Evolutionary conservation across 306 rosid genomes (phyloP), one percentile per base, ranked within the genome.

Genomic region (Astragalus glycyphyllos): DNA sequence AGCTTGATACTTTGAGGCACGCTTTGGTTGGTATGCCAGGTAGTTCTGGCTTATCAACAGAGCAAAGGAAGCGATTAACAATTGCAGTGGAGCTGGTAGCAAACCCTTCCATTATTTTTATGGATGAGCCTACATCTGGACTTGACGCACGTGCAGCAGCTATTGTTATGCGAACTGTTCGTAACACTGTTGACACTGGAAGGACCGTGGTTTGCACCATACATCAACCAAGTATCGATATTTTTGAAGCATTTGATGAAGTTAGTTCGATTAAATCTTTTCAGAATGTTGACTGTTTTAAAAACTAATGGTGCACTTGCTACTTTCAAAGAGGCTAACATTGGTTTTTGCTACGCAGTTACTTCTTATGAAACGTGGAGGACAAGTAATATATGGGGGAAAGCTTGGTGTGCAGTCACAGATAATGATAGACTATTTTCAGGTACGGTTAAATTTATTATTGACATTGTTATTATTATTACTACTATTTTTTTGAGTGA

Each of bases 51-150:
- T 82, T 92, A 75, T 92, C 98, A 48, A 92, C 96, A 34, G 98
- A 89, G 80, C 98, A 89, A 76, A 87, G 98, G 50, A 92, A 92
- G 56, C 88, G 98, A 50, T 77, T 92, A 65, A 92, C 98, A 32
- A 89, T 92, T 48, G 94, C 98, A 45, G 98, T 89, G 72, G 98
- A 92, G 82, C 94, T 92, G 17, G 98, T 92, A 41, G 96, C 98
- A 74, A 92, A 92, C 79, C 97, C 97, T 79, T 92, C 96, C 11
- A 92, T 92, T 61, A 89, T 92, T 74, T 92, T 92, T 35, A 92
- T 92, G 97, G 97, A 92, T 65, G 97, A 92, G 75, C 97, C 96
- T 62, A 92, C 98, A 26, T 89, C 98, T 63, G 98, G 98, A 75
- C 92, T 92, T 32, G 98, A 92, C 78, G 95, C 98, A 29, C 84